Percentiles rank a stretch among this genome's conserved stretches.
phyloP scores from a whole-genome alignment of 306 rosid genomes.

The Macrotyloma uniflorum region DNA sequence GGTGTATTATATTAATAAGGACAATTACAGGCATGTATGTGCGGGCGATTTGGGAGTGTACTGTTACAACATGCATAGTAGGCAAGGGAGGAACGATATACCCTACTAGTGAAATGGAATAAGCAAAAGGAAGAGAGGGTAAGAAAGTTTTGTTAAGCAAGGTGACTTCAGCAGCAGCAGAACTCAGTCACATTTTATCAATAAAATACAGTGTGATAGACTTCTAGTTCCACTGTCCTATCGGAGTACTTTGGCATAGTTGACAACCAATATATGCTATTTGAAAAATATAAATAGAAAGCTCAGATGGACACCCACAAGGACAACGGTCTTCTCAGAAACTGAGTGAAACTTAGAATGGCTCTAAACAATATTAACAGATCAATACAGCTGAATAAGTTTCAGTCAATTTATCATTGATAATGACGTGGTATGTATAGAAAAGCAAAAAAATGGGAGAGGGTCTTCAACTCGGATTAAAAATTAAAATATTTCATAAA shows the following conservation, averaged over 20 bases:
- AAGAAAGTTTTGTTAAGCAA: not conserved
- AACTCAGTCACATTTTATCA: not conserved
- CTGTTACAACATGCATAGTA: no score
- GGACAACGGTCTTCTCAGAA: not conserved
- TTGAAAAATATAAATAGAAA: constrained; percentile 18
- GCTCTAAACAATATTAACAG: constrained; percentile 7
- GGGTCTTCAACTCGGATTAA: not conserved
- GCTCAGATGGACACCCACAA: constrained; percentile 24
- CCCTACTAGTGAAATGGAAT: not conserved
- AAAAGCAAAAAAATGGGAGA: not conserved
- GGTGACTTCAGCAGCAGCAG: not conserved
- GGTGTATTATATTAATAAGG: not conserved
- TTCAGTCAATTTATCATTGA: not conserved
- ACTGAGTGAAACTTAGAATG: not conserved
- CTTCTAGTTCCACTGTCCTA: not conserved
- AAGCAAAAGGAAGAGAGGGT: not conserved
- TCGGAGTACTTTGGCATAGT: constrained; percentile 3
- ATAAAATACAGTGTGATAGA: not conserved
- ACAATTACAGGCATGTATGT: not conserved
- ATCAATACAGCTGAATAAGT: not conserved
- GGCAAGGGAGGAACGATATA: not conserved
- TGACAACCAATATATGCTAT: not conserved
- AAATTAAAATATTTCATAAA: not conserved
- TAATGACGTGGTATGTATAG: not conserved
- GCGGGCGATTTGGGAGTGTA: no score